Evolutionary conservation across 2,329 filamentous ascomycete species (phyloP), one percentile per base, ranked within the genome.

Genomic region (Trematosphaeria pertusa): DNA sequence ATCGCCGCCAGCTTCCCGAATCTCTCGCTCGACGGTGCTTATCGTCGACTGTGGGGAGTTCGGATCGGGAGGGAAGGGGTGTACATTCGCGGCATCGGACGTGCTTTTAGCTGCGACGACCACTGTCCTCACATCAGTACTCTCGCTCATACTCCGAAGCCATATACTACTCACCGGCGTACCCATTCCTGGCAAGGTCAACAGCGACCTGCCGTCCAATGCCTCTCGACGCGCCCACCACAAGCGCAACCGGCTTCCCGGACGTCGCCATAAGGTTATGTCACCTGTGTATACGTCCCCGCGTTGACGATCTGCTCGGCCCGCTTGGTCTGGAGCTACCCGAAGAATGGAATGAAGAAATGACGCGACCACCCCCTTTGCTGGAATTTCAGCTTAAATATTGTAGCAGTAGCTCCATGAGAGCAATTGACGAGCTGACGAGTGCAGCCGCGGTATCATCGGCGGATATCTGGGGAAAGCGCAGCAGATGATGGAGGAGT

Each of bases 161-260:
- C n/a, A 11, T 15, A 19, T 12, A 17, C 3, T n/a, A 54, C 60
- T 37, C 73, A 89, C 89, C 87, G 43, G 80, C 76, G 65, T 92
- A 93, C 28, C 84, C 86, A 54, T 85, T 80, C 58, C 76, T 83
- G 6, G 89, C 87, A 3, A 95, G 77, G 64, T 91, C 87, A 59
- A 95, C 81, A 45, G 90, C 89, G 30, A 94, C 78, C 68, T 94
- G 89, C 31, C 89, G 79, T 35, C 90, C 90, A 54, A 95, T 93
- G 28, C 90, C 90, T 51, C 90, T 78, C 0, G 88, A 92, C 2
- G 87, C 88, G 30, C 89, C 89, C 15, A 92, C 80, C 4, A 93
- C 77, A 15, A 92, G 78, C 15, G 87, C 88, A 5, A 91, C 87
- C 52, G 78, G 77, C 45, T 77, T 62, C 10, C 30, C 45, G 20